phyloP scores from a whole-genome alignment of 1,284 basidiomycete genomes.

The Fereydounia khargensis region DNA sequence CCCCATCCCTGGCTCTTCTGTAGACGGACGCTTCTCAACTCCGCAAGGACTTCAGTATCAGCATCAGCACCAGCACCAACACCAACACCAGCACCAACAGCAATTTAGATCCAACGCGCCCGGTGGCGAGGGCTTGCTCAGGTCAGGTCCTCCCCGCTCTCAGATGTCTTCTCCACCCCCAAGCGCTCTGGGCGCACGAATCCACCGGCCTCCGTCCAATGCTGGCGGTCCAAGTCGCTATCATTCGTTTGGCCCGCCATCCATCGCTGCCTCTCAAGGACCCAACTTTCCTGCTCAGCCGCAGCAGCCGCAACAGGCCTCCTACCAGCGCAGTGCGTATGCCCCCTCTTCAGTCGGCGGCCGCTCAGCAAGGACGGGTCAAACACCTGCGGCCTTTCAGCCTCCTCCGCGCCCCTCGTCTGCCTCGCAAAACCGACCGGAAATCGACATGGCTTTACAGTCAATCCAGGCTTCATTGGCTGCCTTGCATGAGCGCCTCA shows the following conservation, averaged over 20 bases:
- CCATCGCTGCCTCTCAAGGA: too few species aligned
- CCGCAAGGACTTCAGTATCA: too few species aligned
- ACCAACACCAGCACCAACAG: too few species aligned
- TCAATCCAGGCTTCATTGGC: conserved; percentile 83
- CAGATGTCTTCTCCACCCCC: not conserved
- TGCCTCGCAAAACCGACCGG: conserved; percentile 12
- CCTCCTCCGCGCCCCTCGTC: conserved; percentile 6
- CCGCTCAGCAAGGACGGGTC: conserved; percentile 22
- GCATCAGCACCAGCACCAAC: too few species aligned
- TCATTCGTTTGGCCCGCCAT: too few species aligned
- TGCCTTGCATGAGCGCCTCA: conserved; percentile 80
- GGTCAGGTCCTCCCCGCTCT: not conserved
- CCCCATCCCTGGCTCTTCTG: too few species aligned
- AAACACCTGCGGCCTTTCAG: conserved; percentile 4
- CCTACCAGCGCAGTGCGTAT: conserved; percentile 23
- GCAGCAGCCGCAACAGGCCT: conserved; percentile 3
- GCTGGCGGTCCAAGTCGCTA: not conserved
- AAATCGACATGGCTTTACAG: conserved; percentile 63
- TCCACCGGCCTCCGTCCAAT: not conserved
- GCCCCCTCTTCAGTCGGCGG: conserved; percentile 47
- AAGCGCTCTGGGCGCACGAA: not conserved
- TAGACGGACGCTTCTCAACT: too few species aligned
- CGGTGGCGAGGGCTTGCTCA: too few species aligned
- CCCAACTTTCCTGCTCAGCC: not conserved
- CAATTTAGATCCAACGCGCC: too few species aligned